These are phyloP conservation scores for Sarocladium strictum DNA, from an alignment of 2,329 filamentous ascomycete species.

Conservation along the genomic window DNA sequence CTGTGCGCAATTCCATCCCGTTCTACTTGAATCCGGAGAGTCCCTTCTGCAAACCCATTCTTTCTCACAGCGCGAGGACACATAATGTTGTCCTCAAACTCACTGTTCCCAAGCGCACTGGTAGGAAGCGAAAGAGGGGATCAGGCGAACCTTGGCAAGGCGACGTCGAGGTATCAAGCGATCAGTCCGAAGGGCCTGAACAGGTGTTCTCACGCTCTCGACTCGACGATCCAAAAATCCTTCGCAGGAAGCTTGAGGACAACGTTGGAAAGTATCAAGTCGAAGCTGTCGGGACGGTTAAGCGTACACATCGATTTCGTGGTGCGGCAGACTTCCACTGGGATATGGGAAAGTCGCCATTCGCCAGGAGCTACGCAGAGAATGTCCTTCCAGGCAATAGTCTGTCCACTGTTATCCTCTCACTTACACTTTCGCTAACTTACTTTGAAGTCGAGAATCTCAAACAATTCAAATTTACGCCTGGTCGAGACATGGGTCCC, in stretches of 20 bases:
- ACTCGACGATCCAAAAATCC: conserved; percentile 44
- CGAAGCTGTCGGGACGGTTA: conserved; percentile 65
- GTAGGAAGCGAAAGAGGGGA: conserved; percentile 79
- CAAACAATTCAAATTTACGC: conserved; percentile 59
- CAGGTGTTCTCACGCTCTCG: conserved; percentile 38
- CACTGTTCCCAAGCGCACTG: conserved; percentile 79
- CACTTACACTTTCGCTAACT: not conserved
- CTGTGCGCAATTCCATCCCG: conserved; percentile 48
- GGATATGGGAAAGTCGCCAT: conserved; percentile 60
- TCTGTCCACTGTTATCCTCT: conserved; percentile 26
- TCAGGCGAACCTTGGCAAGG: conserved; percentile 58
- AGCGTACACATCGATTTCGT: conserved; percentile 81
- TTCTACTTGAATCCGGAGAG: conserved; percentile 78
- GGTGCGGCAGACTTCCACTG: conserved; percentile 85
- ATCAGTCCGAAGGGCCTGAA: conserved; percentile 11
- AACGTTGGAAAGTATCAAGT: conserved; percentile 62
- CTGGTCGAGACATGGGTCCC: conserved; percentile 50
- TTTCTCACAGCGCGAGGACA: conserved; percentile 68
- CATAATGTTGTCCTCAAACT: conserved; percentile 85
- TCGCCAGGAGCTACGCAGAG: conserved; percentile 66
- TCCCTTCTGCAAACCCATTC: conserved; percentile 68
- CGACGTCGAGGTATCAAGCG: conserved; percentile 27
- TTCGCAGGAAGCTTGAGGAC: conserved; percentile 63
- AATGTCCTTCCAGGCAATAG: conserved; percentile 67
- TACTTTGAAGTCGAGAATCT: conserved; percentile 38